A percentile compares a stretch with the other conserved stretches of the same genome.
Conservation (phyloP, 2,329 filamentous ascomycete genomes). For the Diaporthe longicolla region DNA sequence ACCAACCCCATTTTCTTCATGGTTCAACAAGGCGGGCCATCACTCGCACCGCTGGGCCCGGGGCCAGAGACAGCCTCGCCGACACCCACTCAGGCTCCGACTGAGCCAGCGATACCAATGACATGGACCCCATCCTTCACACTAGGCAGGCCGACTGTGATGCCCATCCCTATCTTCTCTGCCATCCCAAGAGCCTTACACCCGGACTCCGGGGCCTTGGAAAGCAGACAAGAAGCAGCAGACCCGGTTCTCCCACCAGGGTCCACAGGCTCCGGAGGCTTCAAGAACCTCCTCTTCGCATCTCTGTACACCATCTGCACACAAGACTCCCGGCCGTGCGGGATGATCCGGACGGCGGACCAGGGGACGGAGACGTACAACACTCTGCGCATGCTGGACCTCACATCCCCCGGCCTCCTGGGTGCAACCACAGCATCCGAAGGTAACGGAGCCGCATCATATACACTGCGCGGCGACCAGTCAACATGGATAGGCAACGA, state of each 20-base stretch:
- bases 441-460: neutral
- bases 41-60: neutral
- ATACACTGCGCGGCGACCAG: conserved; percentile 23
- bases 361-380: neutral
- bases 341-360: neutral
- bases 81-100: neutral
- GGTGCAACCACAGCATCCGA: neutral
- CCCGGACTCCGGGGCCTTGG: neutral
- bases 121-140: neutral
- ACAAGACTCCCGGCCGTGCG: conserved; percentile 15
- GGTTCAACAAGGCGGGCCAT: conserved; percentile 7
- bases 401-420: neutral
- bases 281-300: conserved; percentile 27
- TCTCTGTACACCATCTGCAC: conserved; percentile 15
- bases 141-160: neutral
- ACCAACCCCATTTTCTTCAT: conserved; percentile 23
- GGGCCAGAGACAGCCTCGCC: neutral
- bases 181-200: neutral
- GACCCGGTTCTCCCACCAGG: conserved; percentile 11
- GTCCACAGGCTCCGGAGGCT: neutral
- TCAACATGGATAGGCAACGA: conserved; percentile 14
- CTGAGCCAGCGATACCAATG: neutral
- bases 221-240: neutral
- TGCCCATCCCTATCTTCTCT: conserved; percentile 7
- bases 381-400: conserved; percentile 1